A percentile compares a stretch with the other conserved stretches of the same genome.
These are phyloP conservation scores for Raffaelea deltoideospora DNA, from an alignment of 2,329 filamentous ascomycete species.

Conservation along the genomic window DNA sequence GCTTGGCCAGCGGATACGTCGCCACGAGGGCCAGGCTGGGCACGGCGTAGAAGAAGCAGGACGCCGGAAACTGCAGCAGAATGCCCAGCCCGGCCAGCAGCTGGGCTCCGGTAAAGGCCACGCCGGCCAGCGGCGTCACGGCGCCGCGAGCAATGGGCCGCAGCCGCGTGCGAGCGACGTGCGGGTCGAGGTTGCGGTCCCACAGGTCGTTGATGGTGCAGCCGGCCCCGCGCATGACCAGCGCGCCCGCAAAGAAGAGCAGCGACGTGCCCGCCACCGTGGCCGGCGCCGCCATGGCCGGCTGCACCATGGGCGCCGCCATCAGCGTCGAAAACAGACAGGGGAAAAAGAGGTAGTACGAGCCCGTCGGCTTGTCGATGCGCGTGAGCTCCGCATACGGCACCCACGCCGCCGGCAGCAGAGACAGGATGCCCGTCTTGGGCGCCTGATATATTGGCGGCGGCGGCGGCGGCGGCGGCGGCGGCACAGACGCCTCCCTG, in stretches of 20 bases:
- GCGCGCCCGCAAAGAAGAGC: slow-evolving; percentile 60
- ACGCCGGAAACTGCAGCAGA: slow-evolving; percentile 57
- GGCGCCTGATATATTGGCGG: slow-evolving; percentile 57
- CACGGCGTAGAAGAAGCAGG: slow-evolving; percentile 63
- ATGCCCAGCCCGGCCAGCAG: slow-evolving; percentile 58
- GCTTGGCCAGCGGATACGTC: slow-evolving; percentile 68
- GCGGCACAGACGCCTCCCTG: too few relatives aligned
- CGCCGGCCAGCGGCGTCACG: slow-evolving; percentile 53
- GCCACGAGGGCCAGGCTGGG: slow-evolving; percentile 61
- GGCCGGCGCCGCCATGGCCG: slow-evolving; percentile 38
- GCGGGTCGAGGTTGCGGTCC: slow-evolving; percentile 74
- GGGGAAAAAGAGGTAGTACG: slow-evolving; percentile 75
- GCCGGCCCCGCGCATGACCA: slow-evolving; percentile 77
- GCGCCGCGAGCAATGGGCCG: slow-evolving; percentile 72
- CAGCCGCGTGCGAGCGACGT: slow-evolving; percentile 60
- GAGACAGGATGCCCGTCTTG: slow-evolving; percentile 52
- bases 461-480: slow-evolving; percentile 8
- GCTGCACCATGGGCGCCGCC: slow-evolving; percentile 53
- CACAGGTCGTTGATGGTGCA: slow-evolving; percentile 86
- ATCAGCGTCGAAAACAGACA: slow-evolving; percentile 74
- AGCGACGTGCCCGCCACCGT: slow-evolving; percentile 48
- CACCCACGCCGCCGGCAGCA: slow-evolving; percentile 52
- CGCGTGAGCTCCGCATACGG: slow-evolving; percentile 74
- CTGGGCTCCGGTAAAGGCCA: slow-evolving; percentile 61
- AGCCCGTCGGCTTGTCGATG: slow-evolving; percentile 66